Conservation (phyloP, 1,284 basidiomycete genomes). For the Anthracocystis setariae region DNA sequence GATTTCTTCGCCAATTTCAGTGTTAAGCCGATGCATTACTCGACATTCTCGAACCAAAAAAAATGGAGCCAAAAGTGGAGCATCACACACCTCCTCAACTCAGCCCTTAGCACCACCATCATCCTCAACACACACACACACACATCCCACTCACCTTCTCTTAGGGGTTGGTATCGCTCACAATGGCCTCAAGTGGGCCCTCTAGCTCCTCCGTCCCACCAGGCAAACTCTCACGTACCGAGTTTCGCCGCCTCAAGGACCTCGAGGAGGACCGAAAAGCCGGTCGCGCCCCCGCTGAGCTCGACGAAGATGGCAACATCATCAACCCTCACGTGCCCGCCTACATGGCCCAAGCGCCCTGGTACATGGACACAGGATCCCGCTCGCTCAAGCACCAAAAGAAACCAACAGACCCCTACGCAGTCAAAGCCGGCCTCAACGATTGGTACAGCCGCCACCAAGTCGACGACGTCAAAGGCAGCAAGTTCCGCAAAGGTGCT, state of each 20-base stretch:
- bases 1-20: no score
- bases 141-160: neutral
- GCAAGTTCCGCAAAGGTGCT: conserved; percentile 95
- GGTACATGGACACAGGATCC: conserved; percentile 89
- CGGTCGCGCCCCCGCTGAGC: conserved; percentile 91
- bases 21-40: no score
- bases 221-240: conserved; percentile 89
- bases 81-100: neutral
- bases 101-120: conserved; percentile 1
- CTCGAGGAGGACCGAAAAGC: conserved; percentile 92
- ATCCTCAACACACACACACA: conserved; percentile 3
- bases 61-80: no score
- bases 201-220: conserved; percentile 48
- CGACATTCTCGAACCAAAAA: no score
- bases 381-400: conserved; percentile 91
- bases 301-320: conserved; percentile 90
- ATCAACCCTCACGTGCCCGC: conserved; percentile 97
- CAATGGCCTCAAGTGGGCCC: conserved; percentile 5
- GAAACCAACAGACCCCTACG: conserved; percentile 76
- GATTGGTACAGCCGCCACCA: conserved; percentile 84
- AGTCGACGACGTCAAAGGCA: conserved; percentile 72
- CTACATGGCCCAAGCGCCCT: conserved; percentile 82
- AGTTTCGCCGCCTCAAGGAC: conserved; percentile 92
- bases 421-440: conserved; percentile 77
- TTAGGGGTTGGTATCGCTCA: conserved; percentile 62